Evolutionary conservation across 805 yeast genomes (phyloP), one percentile per base, ranked within the genome.

Genomic region (Candida broadrunensis): DNA sequence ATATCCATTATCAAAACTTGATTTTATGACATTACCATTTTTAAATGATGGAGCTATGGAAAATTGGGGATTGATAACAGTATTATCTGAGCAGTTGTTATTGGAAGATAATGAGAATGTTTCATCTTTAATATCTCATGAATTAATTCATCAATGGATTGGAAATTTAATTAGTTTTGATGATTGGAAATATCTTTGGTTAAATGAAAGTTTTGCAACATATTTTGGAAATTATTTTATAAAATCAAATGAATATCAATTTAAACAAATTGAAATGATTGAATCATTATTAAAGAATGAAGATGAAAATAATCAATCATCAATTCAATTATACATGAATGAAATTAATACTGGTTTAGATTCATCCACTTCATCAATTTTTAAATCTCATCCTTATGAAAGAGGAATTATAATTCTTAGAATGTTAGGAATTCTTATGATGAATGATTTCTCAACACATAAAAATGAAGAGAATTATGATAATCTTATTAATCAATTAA

Each of bases 1-100:
- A 1, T 84, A 72, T 51, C 91, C 91, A 1, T 60, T 83, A 43
- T 62, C 70, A 2, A 85, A 86, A 49, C 60, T 86, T 19, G 93
- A 85, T 54, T 61, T 86, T 35, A 77, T 81, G 3, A 77, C 85
- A 1, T 58, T 86, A 7, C 93, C 93, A 8, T 83, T 80, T 50
- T 65, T 86, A 41, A 72, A 80, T 21, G 91, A 85, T 55, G 85
- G 86, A 43, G 95, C 87, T 2, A 85, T 84, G 81, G 95, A 86
- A 56, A 85, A 85, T 56, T 81, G 84, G 77, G 85, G 88, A 3
- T 61, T 83, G 62, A 71, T 86, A 37, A 77, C 84, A 2, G 69
- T 83, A 6, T 73, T 81, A 39, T 72, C 76, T 38, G 72, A 73
- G 35, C 81, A 79, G 47, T 40, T 69, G 11, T 50, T 61, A 19